These are phyloP conservation scores for Nectriaceae sp. DNA, from an alignment of 2,329 filamentous ascomycete genomes.

Conservation along the genomic window DNA sequence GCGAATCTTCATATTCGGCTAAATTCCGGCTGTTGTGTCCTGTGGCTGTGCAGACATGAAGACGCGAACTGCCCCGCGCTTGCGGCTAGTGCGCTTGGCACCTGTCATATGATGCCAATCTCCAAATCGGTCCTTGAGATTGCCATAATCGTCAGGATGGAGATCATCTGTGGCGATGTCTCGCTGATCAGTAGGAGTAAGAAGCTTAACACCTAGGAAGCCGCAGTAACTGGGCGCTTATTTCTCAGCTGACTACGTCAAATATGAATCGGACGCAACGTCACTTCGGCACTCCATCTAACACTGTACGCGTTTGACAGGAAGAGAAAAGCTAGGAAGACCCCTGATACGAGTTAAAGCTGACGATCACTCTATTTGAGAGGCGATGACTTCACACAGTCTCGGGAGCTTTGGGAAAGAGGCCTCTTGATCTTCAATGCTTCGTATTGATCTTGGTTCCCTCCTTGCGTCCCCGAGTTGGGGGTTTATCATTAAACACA, in stretches of 20 bases:
- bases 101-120: slow-evolving; percentile 14
- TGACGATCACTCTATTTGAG: slow-evolving; percentile 14
- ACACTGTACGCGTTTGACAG: too few relatives aligned
- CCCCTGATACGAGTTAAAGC: slow-evolving; percentile 22
- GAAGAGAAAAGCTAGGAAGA: background rate
- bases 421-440: background rate
- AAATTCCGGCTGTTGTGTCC: slow-evolving; percentile 11
- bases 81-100: slow-evolving; percentile 21
- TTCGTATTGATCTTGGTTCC: background rate
- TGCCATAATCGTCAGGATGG: slow-evolving; percentile 18
- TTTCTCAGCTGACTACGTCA: slow-evolving; percentile 7
- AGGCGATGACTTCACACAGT: background rate
- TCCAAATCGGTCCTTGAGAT: slow-evolving; percentile 10
- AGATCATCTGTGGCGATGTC: slow-evolving; percentile 8
- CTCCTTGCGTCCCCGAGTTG: slow-evolving; percentile 5
- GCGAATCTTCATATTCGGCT: slow-evolving; percentile 14
- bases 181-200: background rate
- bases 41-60: slow-evolving; percentile 17
- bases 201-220: slow-evolving; percentile 6
- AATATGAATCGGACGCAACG: slow-evolving; percentile 15
- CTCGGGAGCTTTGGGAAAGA: background rate
- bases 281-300: slow-evolving; percentile 19
- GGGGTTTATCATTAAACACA: slow-evolving; percentile 27
- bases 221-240: slow-evolving; percentile 4
- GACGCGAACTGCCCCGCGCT: slow-evolving; percentile 11